Evolutionary conservation across 257 asterid genomes (phyloP).

Genomic region (Leptodermis oblonga): DNA sequence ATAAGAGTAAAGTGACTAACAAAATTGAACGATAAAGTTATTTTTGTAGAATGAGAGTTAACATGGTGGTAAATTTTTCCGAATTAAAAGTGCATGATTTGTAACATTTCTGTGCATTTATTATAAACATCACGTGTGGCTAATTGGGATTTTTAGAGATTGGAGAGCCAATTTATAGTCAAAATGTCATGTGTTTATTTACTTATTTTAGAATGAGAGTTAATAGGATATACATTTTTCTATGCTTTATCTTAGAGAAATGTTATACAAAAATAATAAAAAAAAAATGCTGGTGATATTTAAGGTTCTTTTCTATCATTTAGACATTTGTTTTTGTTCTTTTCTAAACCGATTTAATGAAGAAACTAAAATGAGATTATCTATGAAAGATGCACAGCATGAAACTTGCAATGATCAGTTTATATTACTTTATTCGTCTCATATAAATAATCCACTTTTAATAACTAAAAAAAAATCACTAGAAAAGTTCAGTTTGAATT

Average conservation of each 20-base stretch:
- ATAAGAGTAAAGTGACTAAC: too few species aligned
- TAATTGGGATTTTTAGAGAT: slow-evolving; percentile 1
- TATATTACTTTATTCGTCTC: too few species aligned
- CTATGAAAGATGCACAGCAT: not conserved
- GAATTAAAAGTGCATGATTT: slow-evolving; percentile 9
- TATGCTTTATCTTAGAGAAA: not conserved
- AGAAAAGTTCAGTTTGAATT: too few species aligned
- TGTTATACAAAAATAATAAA: too few species aligned
- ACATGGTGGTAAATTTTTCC: too few species aligned
- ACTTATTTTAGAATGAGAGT: not conserved
- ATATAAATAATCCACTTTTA: too few species aligned
- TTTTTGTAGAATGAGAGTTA: too few species aligned
- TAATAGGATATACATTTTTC: not conserved
- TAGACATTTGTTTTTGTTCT: not conserved
- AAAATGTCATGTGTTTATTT: not conserved
- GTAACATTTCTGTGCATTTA: not conserved
- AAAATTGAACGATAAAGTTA: too few species aligned
- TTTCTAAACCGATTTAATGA: too few species aligned
- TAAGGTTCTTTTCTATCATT: too few species aligned
- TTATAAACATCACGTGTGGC: slow-evolving; percentile 4
- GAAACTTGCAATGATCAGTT: not conserved
- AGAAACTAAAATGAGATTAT: not conserved
- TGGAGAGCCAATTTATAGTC: not conserved
- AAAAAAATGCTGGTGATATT: not conserved
- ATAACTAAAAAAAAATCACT: too few species aligned